These are phyloP conservation scores for Cyberlindnera lachancei DNA, from an alignment of 805 yeast genomes.

Conservation along the genomic window DNA sequence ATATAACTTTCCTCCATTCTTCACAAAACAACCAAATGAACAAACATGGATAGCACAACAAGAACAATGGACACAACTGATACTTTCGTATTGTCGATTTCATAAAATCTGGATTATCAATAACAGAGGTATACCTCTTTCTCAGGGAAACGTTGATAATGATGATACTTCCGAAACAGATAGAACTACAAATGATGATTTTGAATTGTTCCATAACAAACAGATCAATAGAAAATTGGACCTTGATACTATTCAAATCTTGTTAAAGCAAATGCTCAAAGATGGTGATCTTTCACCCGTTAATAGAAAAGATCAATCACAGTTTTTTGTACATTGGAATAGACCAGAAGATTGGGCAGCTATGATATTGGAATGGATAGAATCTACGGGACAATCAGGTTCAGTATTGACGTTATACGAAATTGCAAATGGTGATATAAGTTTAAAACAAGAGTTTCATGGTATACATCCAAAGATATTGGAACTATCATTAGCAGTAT, in stretches of 20 bases:
- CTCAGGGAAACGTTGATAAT: constrained; percentile 12
- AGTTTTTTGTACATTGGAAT: constrained; percentile 51
- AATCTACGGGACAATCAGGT: constrained; percentile 69
- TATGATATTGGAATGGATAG: constrained; percentile 60
- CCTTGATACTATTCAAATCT: constrained; percentile 45
- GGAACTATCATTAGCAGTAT: constrained; percentile 42
- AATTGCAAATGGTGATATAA: constrained; percentile 56
- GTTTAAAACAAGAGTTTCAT: constrained; percentile 48
- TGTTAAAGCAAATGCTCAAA: constrained; percentile 50
- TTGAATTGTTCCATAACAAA: constrained; percentile 40
- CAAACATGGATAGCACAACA: constrained; percentile 72
- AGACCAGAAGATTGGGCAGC: constrained; percentile 63
- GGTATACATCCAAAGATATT: constrained; percentile 54
- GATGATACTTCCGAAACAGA: constrained; percentile 3
- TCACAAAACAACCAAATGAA: constrained; percentile 81
- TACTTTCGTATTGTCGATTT: constrained; percentile 52
- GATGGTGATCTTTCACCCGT: constrained; percentile 52
- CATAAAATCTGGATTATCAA: constrained; percentile 49
- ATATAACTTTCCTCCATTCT: constrained; percentile 77
- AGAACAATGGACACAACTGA: constrained; percentile 65
- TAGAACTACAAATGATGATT: constrained; percentile 4
- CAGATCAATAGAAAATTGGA: constrained; percentile 46
- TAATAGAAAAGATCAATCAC: constrained; percentile 33
- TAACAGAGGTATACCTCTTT: constrained; percentile 24
- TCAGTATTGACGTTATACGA: constrained; percentile 79